These are phyloP conservation scores for Sugiyamaella smithiae DNA, from an alignment of 805 yeast genomes.

Conservation along the genomic window DNA sequence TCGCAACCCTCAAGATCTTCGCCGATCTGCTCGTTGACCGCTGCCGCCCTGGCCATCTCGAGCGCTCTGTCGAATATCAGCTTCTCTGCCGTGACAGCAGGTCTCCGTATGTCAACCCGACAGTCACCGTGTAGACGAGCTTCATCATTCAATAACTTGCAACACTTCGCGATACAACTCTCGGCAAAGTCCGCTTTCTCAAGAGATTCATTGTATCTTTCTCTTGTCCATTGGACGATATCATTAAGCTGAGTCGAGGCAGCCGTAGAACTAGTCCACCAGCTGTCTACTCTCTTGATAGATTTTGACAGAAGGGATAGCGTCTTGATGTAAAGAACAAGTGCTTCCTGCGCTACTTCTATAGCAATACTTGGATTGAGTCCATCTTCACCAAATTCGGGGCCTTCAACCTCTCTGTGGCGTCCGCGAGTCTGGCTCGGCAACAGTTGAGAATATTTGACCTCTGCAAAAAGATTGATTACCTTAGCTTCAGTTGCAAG, in stretches of 20 bases:
- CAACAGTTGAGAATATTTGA: constrained; percentile 78
- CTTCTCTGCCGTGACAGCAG: constrained; percentile 63
- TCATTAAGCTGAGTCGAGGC: constrained; percentile 35
- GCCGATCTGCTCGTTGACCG: constrained; percentile 77
- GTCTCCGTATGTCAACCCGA: background rate
- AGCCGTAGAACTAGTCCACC: constrained; percentile 67
- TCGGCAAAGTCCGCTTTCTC: constrained; percentile 81
- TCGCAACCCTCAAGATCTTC: constrained; percentile 77
- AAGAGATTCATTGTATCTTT: constrained; percentile 80
- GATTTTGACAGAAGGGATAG: constrained; percentile 79
- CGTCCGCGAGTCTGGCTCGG: constrained; percentile 51
- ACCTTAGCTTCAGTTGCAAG: constrained; percentile 91
- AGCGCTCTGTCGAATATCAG: constrained; percentile 88
- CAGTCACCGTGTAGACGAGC: background rate
- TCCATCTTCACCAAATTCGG: constrained; percentile 6
- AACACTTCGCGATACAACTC: constrained; percentile 32
- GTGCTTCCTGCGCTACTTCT: constrained; percentile 75
- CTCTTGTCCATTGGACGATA: constrained; percentile 88
- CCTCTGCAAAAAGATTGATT: constrained; percentile 82
- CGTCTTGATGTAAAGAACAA: constrained; percentile 78
- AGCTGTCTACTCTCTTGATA: constrained; percentile 77
- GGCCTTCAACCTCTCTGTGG: constrained; percentile 13
- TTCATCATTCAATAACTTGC: background rate
- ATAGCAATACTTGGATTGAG: constrained; percentile 24
- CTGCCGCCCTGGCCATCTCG: constrained; percentile 89